These are phyloP conservation scores for Citrus mangshanensis DNA, from an alignment of 345 rosid species.

Conservation along the genomic window DNA sequence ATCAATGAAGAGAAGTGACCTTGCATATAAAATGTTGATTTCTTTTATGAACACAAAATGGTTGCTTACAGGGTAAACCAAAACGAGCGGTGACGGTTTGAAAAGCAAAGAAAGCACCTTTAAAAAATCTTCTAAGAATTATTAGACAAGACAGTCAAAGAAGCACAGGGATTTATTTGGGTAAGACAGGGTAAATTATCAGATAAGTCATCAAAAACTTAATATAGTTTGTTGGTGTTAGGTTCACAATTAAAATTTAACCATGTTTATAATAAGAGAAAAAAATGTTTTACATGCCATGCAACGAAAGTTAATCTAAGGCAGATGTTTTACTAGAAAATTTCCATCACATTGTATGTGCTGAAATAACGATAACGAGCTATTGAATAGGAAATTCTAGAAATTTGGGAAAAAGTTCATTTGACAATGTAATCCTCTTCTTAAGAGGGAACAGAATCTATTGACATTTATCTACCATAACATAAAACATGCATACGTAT, in stretches of 20 bases:
- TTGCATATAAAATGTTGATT: neutral
- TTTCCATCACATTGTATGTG: neutral
- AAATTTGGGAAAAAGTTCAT: neutral
- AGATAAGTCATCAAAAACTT: neutral
- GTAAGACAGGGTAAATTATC: neutral
- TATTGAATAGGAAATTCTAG: neutral
- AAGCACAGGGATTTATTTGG: neutral
- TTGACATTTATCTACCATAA: neutral
- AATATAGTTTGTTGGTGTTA: neutral
- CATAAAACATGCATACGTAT: too few species aligned
- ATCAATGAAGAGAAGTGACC: neutral
- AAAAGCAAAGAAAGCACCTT: neutral
- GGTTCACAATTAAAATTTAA: neutral
- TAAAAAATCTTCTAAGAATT: neutral
- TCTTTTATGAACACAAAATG: neutral
- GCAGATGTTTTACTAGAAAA: neutral
- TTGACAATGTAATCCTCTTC: neutral
- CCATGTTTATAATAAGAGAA: neutral
- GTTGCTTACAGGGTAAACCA: neutral
- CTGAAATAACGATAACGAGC: neutral
- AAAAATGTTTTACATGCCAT: neutral
- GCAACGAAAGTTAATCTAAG: neutral
- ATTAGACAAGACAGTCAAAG: neutral
- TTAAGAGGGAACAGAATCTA: neutral
- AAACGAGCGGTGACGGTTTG: too few species aligned